These are phyloP conservation scores for Mortierella sp. DNA, from an alignment of 371 early-diverging fungal species.

Conservation along the genomic window DNA sequence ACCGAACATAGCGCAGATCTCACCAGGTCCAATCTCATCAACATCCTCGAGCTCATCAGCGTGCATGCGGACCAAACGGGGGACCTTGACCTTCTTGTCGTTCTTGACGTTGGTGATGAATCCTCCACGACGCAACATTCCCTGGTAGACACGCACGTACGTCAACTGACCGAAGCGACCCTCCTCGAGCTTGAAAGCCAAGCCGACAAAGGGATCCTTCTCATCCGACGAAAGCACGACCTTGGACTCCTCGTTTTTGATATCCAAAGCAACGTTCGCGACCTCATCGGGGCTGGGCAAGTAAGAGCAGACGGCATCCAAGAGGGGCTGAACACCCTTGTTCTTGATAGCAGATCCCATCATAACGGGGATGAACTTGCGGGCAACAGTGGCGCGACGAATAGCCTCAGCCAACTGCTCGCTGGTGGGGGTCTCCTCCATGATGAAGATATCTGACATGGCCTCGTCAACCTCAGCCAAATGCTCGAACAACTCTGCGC, in stretches of 20 bases:
- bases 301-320: constrained; percentile 82
- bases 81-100: constrained; percentile 96
- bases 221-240: constrained; percentile 71
- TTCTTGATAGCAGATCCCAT: constrained; percentile 94
- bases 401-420: constrained; percentile 81
- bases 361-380: constrained; percentile 88
- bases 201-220: constrained; percentile 85
- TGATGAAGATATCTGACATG: constrained; percentile 87
- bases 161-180: constrained; percentile 97
- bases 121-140: constrained; percentile 88
- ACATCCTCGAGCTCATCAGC: constrained; percentile 99
- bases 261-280: constrained; percentile 81
- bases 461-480: constrained; percentile 92
- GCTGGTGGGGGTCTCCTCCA: constrained; percentile 80
- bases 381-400: constrained; percentile 83
- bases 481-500: constrained; percentile 85
- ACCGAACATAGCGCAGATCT: constrained; percentile 98
- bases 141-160: constrained; percentile 98
- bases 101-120: constrained; percentile 91
- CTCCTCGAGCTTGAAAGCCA: constrained; percentile 97
- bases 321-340: constrained; percentile 83
- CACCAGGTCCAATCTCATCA: constrained; percentile 93
- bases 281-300: constrained; percentile 87
- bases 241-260: constrained; percentile 75
- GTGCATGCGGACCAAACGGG: constrained; percentile 98